Percentiles rank a stretch among this genome's conserved stretches.
These are phyloP conservation scores for Alternaria arbusti DNA, from an alignment of 2,329 filamentous ascomycete genomes.

Conservation along the genomic window DNA sequence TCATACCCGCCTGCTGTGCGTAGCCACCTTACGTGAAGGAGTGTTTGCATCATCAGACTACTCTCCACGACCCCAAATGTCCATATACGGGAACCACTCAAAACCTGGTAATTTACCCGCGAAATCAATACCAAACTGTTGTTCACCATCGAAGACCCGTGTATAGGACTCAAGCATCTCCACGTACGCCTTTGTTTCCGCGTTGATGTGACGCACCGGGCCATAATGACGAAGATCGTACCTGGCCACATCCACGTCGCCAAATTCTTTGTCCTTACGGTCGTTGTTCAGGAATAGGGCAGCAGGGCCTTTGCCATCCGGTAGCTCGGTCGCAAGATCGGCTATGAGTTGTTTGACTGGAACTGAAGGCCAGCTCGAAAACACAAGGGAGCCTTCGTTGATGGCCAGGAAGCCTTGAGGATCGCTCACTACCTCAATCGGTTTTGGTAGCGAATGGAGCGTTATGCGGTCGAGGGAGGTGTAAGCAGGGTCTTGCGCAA, in stretches of 20 bases:
- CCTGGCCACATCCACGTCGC: too few relatives aligned
- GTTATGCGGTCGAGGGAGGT: not conserved
- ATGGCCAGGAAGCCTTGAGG: not conserved
- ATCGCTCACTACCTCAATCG: not conserved
- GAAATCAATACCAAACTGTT: too few relatives aligned
- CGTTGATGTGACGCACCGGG: not conserved
- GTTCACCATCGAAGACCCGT: not conserved
- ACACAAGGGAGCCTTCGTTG: not conserved
- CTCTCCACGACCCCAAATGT: too few relatives aligned
- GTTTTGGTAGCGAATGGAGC: too few relatives aligned
- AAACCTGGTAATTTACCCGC: too few relatives aligned
- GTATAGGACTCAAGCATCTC: not conserved
- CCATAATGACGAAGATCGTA: too few relatives aligned
- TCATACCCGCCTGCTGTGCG: not conserved
- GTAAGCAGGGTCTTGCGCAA: constrained; percentile 1
- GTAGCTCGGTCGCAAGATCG: not conserved
- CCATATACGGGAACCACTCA: too few relatives aligned
- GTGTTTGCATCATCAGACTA: too few relatives aligned
- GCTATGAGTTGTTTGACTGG: not conserved
- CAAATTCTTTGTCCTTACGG: not conserved
- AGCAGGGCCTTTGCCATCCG: not conserved
- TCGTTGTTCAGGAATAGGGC: not conserved
- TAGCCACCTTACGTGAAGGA: too few relatives aligned
- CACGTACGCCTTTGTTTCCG: not conserved
- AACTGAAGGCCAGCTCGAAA: not conserved